Conservation (phyloP, 2,329 filamentous ascomycete species). For the Fusarium odoratissimum region DNA sequence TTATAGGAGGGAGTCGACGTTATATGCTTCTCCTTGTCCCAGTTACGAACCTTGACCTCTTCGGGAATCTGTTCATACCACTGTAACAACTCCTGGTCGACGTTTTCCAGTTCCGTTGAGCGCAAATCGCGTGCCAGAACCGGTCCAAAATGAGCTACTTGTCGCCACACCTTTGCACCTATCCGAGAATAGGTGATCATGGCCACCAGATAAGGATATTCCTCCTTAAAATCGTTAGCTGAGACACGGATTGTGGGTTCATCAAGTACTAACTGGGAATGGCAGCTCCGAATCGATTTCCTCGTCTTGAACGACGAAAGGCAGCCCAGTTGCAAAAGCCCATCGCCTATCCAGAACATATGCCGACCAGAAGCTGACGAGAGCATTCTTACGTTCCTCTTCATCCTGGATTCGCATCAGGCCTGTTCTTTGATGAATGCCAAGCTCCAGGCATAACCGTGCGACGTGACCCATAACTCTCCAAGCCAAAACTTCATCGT, state of each 20-base stretch:
- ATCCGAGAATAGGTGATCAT: conserved; percentile 90
- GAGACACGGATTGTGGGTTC: neutral
- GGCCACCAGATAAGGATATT: conserved; percentile 77
- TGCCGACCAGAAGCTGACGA: conserved; percentile 85
- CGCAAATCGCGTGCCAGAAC: conserved; percentile 72
- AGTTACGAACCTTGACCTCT: conserved; percentile 69
- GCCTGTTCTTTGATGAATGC: conserved; percentile 82
- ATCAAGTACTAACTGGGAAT: conserved; percentile 71
- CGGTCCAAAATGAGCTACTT: conserved; percentile 76
- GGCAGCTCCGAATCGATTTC: conserved; percentile 86
- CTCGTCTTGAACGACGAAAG: conserved; percentile 85
- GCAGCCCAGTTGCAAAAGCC: conserved; percentile 90
- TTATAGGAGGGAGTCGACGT: conserved; percentile 71
- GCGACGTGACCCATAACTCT: conserved; percentile 86
- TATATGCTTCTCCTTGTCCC: conserved; percentile 62
- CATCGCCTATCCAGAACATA: conserved; percentile 88
- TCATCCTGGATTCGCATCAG: conserved; percentile 76
- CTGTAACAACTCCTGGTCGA: conserved; percentile 85
- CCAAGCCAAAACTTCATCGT: conserved; percentile 89
- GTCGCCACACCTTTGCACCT: conserved; percentile 86
- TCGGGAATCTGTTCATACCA: conserved; percentile 85
- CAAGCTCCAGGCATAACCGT: conserved; percentile 82
- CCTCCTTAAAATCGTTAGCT: conserved; percentile 53
- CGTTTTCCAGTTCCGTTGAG: conserved; percentile 78
- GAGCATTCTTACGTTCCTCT: conserved; percentile 73